phyloP scores from a whole-genome alignment of 2,329 filamentous ascomycete genomes.

The Zopfia rhizophila region DNA sequence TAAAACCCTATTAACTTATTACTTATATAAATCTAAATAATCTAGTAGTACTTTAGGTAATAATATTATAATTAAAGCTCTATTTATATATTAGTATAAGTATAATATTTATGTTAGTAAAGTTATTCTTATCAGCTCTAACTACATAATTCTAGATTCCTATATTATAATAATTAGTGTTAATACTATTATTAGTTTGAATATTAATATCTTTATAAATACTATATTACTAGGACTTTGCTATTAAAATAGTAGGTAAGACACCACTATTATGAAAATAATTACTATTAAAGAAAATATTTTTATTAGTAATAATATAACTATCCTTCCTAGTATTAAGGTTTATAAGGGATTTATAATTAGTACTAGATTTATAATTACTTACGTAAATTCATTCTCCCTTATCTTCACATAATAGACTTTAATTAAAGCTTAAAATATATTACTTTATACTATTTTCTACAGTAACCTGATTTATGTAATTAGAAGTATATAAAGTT shows the following conservation, averaged over 20 bases:
- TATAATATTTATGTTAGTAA: slow-evolving; percentile 90
- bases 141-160: slow-evolving; percentile 85
- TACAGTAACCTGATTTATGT: slow-evolving; percentile 54
- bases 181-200: slow-evolving; percentile 74
- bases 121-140: slow-evolving; percentile 80
- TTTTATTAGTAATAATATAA: slow-evolving; percentile 68
- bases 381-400: slow-evolving; percentile 51
- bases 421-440: slow-evolving; percentile 46
- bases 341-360: slow-evolving; percentile 62
- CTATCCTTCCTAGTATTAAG: slow-evolving; percentile 62
- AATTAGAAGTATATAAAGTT: slow-evolving; percentile 5
- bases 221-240: slow-evolving; percentile 76
- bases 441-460: slow-evolving; percentile 53
- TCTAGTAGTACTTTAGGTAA: slow-evolving; percentile 70
- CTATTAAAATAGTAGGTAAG: slow-evolving; percentile 75
- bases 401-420: not conserved
- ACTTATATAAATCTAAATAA: too few relatives aligned
- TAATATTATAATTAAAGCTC: slow-evolving; percentile 81
- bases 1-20: slow-evolving; percentile 62
- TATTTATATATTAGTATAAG: slow-evolving; percentile 91
- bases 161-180: slow-evolving; percentile 81
- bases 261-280: slow-evolving; percentile 72
- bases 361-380: slow-evolving; percentile 62
- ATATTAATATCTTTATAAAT: slow-evolving; percentile 83
- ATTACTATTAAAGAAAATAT: slow-evolving; percentile 78